Conservation (phyloP, 345 rosid species). For the Populus alba region DNA sequence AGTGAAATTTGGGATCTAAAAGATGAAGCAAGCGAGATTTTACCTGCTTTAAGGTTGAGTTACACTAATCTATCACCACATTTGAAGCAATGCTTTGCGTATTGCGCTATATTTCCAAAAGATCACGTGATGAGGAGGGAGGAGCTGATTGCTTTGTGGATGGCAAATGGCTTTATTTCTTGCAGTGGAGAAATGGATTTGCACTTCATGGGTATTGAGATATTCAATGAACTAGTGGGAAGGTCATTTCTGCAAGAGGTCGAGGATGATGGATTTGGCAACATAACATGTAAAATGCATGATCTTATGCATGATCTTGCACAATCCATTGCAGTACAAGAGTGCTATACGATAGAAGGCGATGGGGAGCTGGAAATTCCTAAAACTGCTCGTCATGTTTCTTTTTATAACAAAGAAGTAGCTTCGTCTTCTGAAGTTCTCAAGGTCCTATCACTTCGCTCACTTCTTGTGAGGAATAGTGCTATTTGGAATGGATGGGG, state of each 20-base stretch:
- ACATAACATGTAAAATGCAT: too few relatives aligned
- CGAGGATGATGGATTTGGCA: too few relatives aligned
- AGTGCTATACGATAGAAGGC: background rate
- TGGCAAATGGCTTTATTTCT: slow-evolving; percentile 27
- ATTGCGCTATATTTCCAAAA: slow-evolving; percentile 6
- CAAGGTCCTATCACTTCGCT: background rate
- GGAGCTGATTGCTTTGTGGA: slow-evolving; percentile 16
- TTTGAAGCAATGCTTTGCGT: slow-evolving; percentile 8
- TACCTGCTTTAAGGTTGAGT: slow-evolving; percentile 2
- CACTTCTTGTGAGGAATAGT: background rate
- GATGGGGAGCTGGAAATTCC: background rate
- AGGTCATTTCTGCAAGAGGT: background rate
- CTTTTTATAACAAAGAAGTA: accelerated
- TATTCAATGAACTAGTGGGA: slow-evolving; percentile 15
- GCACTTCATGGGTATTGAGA: slow-evolving; percentile 14
- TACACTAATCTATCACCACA: background rate
- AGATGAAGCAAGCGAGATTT: background rate
- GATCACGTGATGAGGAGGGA: background rate
- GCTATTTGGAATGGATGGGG: too few relatives aligned
- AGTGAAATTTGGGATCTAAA: slow-evolving; percentile 14
- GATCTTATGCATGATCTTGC: too few relatives aligned
- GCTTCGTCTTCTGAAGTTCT: background rate
- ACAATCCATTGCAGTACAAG: too few relatives aligned
- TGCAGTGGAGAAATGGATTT: background rate
- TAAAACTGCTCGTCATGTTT: background rate